Base-by-base conservation (phyloP, 2,329 filamentous ascomycete genomes). In the Fusarium agapanthi region DNA sequence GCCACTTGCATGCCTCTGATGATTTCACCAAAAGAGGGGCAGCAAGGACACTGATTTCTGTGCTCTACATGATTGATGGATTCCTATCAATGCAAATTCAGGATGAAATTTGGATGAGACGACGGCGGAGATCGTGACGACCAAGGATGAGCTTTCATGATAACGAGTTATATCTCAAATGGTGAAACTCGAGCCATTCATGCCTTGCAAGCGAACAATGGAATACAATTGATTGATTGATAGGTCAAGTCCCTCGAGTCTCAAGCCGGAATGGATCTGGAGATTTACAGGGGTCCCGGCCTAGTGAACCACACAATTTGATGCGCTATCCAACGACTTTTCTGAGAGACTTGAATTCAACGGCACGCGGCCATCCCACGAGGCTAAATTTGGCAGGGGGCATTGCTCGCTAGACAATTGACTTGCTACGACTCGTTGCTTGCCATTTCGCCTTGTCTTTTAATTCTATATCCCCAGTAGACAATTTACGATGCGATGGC, bases 301-400 rank as follows among this genome's bases (percentile, higher is more conserved):
- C 69, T 61, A 75, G 69, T 61, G 69, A 62, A 60, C 69, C 73
- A 76, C 73, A 63, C 69, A 59, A 53, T 61, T 65, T 67, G 66
- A 67, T 72, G 69, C 72, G 69, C 69, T 51, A 60, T 69, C 74
- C 73, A 77, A 73, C 75, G 64, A 76, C 55, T 69, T 76, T 64
- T 57, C 65, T 61, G 57, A 61, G 57, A 61, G 60, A 71, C 57
- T 72, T 67, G 62, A 69, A 66, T 69, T 60, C 44, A 72, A 74
- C 64, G 71, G 76, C 76, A 77, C 76, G 76, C 71, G 76, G 76
- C 65, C 76, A 77, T 58, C 57, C 75, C 74, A 77, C 73, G 76
- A 75, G 76, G 69, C 76, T 77, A 77, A 75, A 69, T 76, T 58
- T 72, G 75, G 72, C 71, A 73, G 65, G 74, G 73, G 75, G 59